These are phyloP conservation scores for Paraphaeosphaeria minitans DNA, from an alignment of 2,329 filamentous ascomycete species.

Conservation along the genomic window DNA sequence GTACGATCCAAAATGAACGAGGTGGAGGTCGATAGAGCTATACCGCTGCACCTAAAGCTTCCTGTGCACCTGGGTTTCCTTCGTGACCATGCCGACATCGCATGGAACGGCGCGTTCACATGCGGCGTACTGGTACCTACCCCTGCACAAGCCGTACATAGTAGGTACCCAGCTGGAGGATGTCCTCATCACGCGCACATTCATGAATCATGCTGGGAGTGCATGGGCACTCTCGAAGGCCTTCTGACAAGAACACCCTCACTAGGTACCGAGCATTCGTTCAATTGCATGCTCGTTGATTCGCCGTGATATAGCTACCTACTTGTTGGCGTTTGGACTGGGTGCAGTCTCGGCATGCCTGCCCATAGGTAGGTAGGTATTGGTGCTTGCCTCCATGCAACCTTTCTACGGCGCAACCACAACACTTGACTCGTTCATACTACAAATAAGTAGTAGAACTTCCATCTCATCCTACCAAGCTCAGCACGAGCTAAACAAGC, in stretches of 20 bases:
- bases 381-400: not conserved
- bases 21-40: too few species aligned
- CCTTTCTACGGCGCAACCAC: not conserved
- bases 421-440: not conserved
- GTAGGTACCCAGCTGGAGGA: too few species aligned
- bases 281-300: not conserved
- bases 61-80: too few species aligned
- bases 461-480: not conserved
- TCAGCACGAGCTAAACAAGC: not conserved
- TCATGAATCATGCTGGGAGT: conserved; percentile 7
- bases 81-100: not conserved
- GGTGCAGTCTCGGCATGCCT: not conserved
- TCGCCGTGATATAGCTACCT: not conserved
- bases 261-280: too few species aligned
- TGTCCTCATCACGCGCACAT: conserved; percentile 25
- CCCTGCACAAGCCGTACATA: not conserved
- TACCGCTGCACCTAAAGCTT: too few species aligned
- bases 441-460: not conserved
- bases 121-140: conserved; percentile 3
- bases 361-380: too few species aligned
- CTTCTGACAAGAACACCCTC: not conserved
- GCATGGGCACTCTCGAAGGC: conserved; percentile 11
- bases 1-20: too few species aligned
- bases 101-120: conserved; percentile 8
- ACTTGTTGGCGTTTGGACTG: not conserved